Evolutionary conservation across 495 filamentous ascomycete species (phyloP), one percentile per base, ranked within the genome.

Genomic region (Daldinia grandis): DNA sequence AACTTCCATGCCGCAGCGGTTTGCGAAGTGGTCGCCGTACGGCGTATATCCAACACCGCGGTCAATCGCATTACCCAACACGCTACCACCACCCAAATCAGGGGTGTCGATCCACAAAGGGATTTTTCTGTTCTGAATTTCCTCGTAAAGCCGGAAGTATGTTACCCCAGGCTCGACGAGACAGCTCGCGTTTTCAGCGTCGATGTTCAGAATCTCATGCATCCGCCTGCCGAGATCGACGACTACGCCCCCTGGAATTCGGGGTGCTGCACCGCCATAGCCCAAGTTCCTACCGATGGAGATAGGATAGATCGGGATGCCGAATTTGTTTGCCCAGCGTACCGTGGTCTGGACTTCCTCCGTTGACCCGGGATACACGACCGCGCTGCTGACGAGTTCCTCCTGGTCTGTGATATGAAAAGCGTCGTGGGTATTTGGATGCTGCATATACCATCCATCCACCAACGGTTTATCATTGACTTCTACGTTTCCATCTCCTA

Each of bases 161-260:
- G 86, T 85, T 0, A 90, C 87, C 19, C 86, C 88, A 1, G 87
- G 86, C 63, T 89, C 87, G 5, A 90, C 80, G 1, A 90, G 73
- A 24, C 81, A 83, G 54, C 79, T 85, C 4, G 83, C 83, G 58
- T 83, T 80, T 44, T 88, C 82, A 1, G 70, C 78, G 67, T 87
- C 82, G 33, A 89, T 75, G n/a, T 87, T 78, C 10, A 89, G 63
- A 17, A 90, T 81, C 60, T 74, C 74, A 69, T 86, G 84, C 87
- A 89, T 89, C 42, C 82, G 77, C 42, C 75, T 79, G 8, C 86
- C 86, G 3, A 89, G 77, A 62, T 89, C 85, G 0, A 90, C 49
- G 4, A 83, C 83, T 0, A 89, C 81, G 8, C 80, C 81, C 8
- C 87, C 87, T 1, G 78, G 81, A 2, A 89, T 81, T 17, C 86